Evolutionary conservation across 2,329 filamentous ascomycete species (phyloP).

Genomic region (Phoma sp.): DNA sequence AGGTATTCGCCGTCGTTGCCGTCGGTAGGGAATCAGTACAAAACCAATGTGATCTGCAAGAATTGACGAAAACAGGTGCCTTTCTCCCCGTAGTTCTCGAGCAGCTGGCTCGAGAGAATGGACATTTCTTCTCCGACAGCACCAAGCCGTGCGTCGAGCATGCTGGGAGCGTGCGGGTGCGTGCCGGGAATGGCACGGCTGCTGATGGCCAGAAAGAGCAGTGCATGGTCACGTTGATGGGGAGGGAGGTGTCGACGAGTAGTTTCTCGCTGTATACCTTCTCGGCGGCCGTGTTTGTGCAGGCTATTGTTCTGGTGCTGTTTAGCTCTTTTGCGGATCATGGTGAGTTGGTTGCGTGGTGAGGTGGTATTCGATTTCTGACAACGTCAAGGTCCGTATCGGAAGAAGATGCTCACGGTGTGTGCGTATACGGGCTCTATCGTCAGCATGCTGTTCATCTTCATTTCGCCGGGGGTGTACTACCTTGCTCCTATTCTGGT

Average conservation of each 20-base stretch:
- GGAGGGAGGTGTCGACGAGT: slow-evolving; percentile 83
- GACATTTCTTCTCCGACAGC: slow-evolving; percentile 78
- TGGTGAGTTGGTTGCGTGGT: slow-evolving; percentile 57
- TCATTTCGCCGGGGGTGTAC: slow-evolving; percentile 75
- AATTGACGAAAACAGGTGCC: slow-evolving; percentile 63
- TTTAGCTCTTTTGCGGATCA: slow-evolving; percentile 94
- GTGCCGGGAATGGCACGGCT: slow-evolving; percentile 23
- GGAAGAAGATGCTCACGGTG: slow-evolving; percentile 80
- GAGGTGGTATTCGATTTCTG: not conserved
- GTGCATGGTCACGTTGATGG: slow-evolving; percentile 80
- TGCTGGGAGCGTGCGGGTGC: slow-evolving; percentile 31
- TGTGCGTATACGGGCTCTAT: slow-evolving; percentile 82
- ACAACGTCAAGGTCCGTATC: slow-evolving; percentile 59
- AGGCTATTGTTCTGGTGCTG: slow-evolving; percentile 86
- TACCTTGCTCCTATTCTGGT: slow-evolving; percentile 79
- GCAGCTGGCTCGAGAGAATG: slow-evolving; percentile 86
- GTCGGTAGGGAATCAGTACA: slow-evolving; percentile 62
- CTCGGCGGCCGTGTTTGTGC: slow-evolving; percentile 82
- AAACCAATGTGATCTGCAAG: not conserved
- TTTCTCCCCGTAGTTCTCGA: slow-evolving; percentile 94
- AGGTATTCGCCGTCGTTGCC: slow-evolving; percentile 91
- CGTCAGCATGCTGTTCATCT: slow-evolving; percentile 81
- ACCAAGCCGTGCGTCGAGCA: slow-evolving; percentile 73
- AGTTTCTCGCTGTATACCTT: slow-evolving; percentile 98
- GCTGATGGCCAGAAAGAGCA: slow-evolving; percentile 53